phyloP scores from a whole-genome alignment of 2,329 filamentous ascomycete species.

The Colletotrichum tropicale region DNA sequence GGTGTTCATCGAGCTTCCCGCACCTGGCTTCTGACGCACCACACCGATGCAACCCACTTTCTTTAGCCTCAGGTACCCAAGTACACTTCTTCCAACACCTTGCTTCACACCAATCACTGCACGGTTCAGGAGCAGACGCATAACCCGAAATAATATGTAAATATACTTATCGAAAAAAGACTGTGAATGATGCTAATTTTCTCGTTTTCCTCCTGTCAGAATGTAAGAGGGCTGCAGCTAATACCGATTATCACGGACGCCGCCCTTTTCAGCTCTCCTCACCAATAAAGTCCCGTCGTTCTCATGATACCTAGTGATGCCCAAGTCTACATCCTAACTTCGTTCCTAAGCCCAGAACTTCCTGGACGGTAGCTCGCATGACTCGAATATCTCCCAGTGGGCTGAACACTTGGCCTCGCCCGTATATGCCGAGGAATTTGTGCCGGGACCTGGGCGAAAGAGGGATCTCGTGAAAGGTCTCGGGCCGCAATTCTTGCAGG shows the following conservation, averaged over 20 bases:
- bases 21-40: not conserved
- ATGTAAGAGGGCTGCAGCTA: not conserved
- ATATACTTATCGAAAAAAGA: not conserved
- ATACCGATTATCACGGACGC: not conserved
- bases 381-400: not conserved
- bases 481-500: not conserved
- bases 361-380: not conserved
- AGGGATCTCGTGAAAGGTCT: not conserved
- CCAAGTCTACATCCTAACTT: not conserved
- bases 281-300: not conserved
- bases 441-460: not conserved
- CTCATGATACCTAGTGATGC: not conserved
- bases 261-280: not conserved
- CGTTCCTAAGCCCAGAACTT: constrained; percentile 4
- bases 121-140: not conserved
- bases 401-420: not conserved
- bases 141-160: not conserved
- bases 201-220: not conserved
- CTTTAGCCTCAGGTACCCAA: not conserved
- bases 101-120: not conserved
- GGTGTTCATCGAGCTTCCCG: constrained; percentile 5
- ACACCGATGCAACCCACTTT: not conserved
- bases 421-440: not conserved
- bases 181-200: not conserved
- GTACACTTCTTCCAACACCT: not conserved